phyloP scores from a whole-genome alignment of 108 stramenopile genomes.

The Pseudonitzschia delicatissima region DNA sequence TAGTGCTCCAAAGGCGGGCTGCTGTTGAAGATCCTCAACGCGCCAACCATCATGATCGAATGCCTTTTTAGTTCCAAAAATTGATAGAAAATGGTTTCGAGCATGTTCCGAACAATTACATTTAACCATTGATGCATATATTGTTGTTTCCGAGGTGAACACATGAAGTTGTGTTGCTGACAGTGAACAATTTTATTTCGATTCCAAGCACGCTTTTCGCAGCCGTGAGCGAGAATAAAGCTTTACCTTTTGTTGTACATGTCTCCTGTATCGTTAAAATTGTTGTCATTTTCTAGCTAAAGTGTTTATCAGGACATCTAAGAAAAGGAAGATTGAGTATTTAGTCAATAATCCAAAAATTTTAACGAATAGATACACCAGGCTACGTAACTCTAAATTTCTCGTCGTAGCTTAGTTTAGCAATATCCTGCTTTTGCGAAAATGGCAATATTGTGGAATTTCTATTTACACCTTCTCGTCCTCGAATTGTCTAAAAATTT shows the following conservation, averaged over 20 bases:
- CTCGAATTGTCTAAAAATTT: slow-evolving; percentile 53
- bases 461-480: slow-evolving; percentile 22
- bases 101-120: background rate
- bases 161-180: background rate
- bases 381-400: no score
- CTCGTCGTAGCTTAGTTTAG: no score
- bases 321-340: background rate
- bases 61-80: background rate
- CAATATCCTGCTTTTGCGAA: no score
- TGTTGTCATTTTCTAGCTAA: slow-evolving; percentile 12
- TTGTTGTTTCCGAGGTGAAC: background rate
- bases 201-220: background rate
- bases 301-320: background rate
- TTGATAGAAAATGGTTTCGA: background rate
- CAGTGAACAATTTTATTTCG: background rate
- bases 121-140: background rate
- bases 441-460: background rate
- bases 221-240: slow-evolving; percentile 7
- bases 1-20: slow-evolving; percentile 22
- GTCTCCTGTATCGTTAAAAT: slow-evolving; percentile 11
- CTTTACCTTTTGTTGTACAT: slow-evolving; percentile 5
- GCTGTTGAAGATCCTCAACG: slow-evolving; percentile 22
- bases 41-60: background rate
- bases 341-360: no score
- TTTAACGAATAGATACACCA: no score